phyloP scores from a whole-genome alignment of 768 basidiomycete species.

The Naganishia vishniacii region DNA sequence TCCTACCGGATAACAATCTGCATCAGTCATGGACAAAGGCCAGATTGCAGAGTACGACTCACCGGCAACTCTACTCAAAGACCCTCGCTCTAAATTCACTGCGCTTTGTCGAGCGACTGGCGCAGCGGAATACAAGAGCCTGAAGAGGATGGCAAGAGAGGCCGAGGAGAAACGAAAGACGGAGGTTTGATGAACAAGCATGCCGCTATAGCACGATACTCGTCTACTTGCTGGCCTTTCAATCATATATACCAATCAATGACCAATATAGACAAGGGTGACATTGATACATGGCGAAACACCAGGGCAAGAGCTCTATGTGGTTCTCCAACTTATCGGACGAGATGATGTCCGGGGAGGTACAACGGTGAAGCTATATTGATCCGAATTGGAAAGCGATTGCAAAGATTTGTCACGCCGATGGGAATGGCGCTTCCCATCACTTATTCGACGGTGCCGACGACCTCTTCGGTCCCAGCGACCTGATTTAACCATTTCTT shows the following conservation, averaged over 20 bases:
- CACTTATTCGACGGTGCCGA: background rate
- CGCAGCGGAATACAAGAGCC: slow-evolving; percentile 42
- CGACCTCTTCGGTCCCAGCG: slow-evolving; percentile 4
- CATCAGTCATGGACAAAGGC: slow-evolving; percentile 59
- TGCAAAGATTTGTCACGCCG: no score
- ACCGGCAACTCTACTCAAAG: slow-evolving; percentile 41
- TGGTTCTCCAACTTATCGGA: no score
- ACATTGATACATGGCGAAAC: no score
- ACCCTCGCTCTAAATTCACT: slow-evolving; percentile 44
- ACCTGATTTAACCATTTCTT: slow-evolving; percentile 3
- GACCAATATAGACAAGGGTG: no score
- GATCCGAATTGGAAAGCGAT: no score
- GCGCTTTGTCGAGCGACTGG: slow-evolving; percentile 46
- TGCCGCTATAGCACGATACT: no score
- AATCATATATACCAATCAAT: no score
- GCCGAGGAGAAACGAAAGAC: slow-evolving; percentile 31
- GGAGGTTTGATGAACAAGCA: background rate
- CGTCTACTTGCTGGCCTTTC: no score
- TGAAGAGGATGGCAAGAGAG: slow-evolving; percentile 39
- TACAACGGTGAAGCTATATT: no score
- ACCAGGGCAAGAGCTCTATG: no score
- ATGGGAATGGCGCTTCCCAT: background rate
- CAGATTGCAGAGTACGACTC: slow-evolving; percentile 66
- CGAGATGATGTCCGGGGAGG: no score
- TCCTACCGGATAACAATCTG: background rate